Percentiles rank a stretch among this genome's conserved stretches.
phyloP scores from a whole-genome alignment of 768 basidiomycete species.

The Clavulina sp. region DNA sequence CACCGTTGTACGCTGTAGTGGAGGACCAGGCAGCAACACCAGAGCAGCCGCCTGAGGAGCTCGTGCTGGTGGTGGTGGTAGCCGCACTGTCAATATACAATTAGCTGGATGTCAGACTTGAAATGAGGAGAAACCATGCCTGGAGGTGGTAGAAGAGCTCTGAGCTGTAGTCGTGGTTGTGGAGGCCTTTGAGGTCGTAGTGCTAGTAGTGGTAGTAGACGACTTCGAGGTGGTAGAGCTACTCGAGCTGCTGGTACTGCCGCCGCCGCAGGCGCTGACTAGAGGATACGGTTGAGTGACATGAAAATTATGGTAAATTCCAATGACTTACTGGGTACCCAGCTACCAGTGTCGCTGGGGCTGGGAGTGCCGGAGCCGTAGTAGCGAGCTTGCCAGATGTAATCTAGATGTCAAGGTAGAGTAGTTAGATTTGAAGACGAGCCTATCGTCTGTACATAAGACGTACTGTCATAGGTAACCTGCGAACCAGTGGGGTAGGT shows the following conservation, averaged over 20 bases:
- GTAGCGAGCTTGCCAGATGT: constrained; percentile 8
- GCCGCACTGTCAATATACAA: constrained; percentile 1
- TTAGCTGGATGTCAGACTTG: not conserved
- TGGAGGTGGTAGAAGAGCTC: constrained; percentile 7
- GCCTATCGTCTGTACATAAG: not conserved
- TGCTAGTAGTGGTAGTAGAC: constrained; percentile 8
- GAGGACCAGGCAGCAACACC: constrained; percentile 37
- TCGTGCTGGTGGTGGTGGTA: constrained; percentile 7
- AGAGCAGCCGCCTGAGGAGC: constrained; percentile 24
- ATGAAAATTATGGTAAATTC: not conserved
- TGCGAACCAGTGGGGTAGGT: constrained; percentile 3
- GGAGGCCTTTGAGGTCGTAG: constrained; percentile 14
- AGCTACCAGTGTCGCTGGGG: constrained; percentile 5
- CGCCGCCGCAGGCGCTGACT: constrained; percentile 4
- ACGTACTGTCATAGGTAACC: not conserved
- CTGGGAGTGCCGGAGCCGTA: constrained; percentile 6
- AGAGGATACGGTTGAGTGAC: not conserved
- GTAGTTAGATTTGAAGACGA: not conserved
- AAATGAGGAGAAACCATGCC: not conserved
- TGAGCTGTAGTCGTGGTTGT: constrained; percentile 12
- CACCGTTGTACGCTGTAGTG: constrained; percentile 31
- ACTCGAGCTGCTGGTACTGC: not conserved
- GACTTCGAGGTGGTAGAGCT: constrained; percentile 15
- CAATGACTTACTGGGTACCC: constrained; percentile 5
- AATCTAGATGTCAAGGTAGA: constrained; percentile 3